phyloP scores from a whole-genome alignment of 495 filamentous ascomycete species.

The Penicillium ucsense region DNA sequence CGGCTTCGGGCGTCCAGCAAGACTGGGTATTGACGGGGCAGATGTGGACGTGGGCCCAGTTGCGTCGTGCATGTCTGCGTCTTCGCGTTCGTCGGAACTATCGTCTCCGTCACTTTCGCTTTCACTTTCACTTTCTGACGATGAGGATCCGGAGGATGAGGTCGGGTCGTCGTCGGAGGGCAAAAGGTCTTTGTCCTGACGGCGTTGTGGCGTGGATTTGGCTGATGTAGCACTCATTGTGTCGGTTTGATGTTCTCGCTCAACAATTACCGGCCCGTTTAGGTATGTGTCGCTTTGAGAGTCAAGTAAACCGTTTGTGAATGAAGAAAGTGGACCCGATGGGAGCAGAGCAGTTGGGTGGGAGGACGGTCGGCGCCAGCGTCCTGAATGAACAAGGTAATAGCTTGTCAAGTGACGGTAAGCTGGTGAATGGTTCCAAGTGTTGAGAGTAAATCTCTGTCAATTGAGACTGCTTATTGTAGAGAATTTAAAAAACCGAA shows the following conservation, averaged over 20 bases:
- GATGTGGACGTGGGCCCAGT: neutral
- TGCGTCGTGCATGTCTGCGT: conserved; percentile 11
- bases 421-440: neutral
- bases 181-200: neutral
- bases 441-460: neutral
- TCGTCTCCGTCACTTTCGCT: conserved; percentile 18
- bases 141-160: conserved; percentile 29
- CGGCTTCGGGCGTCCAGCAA: conserved; percentile 28
- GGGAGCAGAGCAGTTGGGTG: too few species aligned
- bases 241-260: neutral
- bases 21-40: conserved; percentile 14
- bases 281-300: too few species aligned
- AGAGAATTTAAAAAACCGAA: conserved; percentile 1
- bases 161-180: conserved; percentile 27
- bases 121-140: conserved; percentile 16
- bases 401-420: too few species aligned
- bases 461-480: neutral
- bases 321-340: too few species aligned
- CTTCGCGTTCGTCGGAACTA: conserved; percentile 11
- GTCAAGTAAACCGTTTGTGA: too few species aligned
- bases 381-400: too few species aligned
- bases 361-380: too few species aligned
- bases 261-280: too few species aligned
- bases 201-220: neutral
- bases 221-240: conserved; percentile 9